Base-by-base conservation (phyloP, 2,329 filamentous ascomycete genomes). In the Rhynchosporium graminicola region DNA sequence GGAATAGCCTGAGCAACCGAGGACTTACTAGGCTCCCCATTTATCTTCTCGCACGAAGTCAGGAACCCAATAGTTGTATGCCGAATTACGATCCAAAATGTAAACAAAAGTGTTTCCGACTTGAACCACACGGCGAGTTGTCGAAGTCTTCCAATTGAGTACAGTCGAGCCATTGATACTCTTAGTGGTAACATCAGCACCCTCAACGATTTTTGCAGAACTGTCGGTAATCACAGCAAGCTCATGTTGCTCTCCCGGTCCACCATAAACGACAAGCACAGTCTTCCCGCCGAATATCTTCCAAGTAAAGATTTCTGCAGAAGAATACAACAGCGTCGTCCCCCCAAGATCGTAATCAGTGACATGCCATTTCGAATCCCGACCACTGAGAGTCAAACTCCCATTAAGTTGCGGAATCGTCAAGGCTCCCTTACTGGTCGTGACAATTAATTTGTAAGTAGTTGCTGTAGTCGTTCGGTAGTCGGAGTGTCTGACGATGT, bases 291-390 rank as follows among this genome's bases (percentile, higher is more conserved):
- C 79, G 63, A 87, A 86, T 57, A 82, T 80, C 73, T 91, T 87
- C 83, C 87, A 89, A 0, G 87, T 89, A 65, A 87, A 85, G 29
- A 91, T 82, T 69, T 91, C 88, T 0, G 86, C 86, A 1, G 88
- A 87, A 0, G 85, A 89, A 74, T 90, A 91, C 0, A 89, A 72
- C 15, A 91, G 70, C 0, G 78, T 82, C 4, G 78, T 75, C n/a
- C 81, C 80, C 0, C 84, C 86, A 52, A 90, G 75, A 12, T 83
- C 78, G 63, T 90, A 91, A 67, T 91, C 86, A 0, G 82, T 85
- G 3, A 63, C 62, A 58, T 88, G 84, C 47, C 89, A 81, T 74
- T 84, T 90, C 0, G 87, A 88, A 70, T 91, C 88, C 28, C 87
- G 78, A 0, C 87, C 83, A 45, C 81, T 80, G 4, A 91, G 74